Evolutionary conservation across 108 stramenopile species (phyloP).

Genomic region (Pseudonitzschia delicatissima): DNA sequence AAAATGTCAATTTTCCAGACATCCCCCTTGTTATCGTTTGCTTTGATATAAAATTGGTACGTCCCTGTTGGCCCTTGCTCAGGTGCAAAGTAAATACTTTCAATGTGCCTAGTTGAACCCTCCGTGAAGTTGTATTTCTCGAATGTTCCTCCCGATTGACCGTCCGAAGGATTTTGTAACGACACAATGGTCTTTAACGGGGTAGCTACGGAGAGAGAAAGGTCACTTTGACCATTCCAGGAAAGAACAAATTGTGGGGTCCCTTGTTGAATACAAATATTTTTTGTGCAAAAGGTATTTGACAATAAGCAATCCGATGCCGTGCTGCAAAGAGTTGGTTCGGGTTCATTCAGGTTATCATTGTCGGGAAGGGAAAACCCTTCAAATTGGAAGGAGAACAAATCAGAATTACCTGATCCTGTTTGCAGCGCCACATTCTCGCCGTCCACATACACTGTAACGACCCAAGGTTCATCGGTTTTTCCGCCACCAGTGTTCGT

Average conservation of each 20-base stretch:
- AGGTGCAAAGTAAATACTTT: conserved; percentile 28
- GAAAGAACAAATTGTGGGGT: conserved; percentile 27
- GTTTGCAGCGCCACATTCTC: not conserved
- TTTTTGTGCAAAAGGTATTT: conserved; percentile 22
- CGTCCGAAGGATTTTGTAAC: conserved; percentile 8
- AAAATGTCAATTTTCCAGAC: conserved; percentile 24
- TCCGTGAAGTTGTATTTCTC: too few species aligned
- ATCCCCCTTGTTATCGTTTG: not conserved
- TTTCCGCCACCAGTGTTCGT: conserved; percentile 2
- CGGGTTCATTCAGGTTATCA: too few species aligned
- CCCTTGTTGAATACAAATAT: conserved; percentile 31
- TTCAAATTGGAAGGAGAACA: conserved; percentile 5
- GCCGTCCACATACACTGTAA: conserved; percentile 22
- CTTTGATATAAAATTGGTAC: conserved; percentile 16
- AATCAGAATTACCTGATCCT: conserved; percentile 16
- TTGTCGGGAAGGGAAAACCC: too few species aligned
- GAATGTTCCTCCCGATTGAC: conserved; percentile 23
- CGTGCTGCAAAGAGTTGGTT: not conserved
- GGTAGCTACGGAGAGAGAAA: conserved; percentile 26
- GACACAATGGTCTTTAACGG: conserved; percentile 19
- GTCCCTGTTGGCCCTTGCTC: conserved; percentile 15
- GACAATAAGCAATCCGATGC: conserved; percentile 18
- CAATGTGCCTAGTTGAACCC: too few species aligned
- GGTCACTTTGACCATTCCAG: conserved; percentile 33
- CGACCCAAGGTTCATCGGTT: conserved; percentile 18